Percentiles rank a stretch among this genome's conserved stretches.
phyloP scores from a whole-genome alignment of 257 asterid genomes.

The Mitragyna speciosa region DNA sequence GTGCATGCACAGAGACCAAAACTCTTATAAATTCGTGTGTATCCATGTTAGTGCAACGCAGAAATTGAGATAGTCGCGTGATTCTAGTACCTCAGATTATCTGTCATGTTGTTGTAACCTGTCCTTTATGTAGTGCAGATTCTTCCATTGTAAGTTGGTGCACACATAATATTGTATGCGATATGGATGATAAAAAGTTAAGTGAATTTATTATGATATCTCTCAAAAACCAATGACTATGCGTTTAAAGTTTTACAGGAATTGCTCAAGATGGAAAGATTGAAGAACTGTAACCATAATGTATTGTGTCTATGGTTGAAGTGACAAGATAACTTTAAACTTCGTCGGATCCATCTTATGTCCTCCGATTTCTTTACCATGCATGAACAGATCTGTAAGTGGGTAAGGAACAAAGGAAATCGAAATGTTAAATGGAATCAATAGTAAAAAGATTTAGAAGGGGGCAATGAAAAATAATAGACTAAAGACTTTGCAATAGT shows the following conservation, averaged over 20 bases:
- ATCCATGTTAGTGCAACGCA: neutral
- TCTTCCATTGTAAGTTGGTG: neutral
- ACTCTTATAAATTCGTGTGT: neutral
- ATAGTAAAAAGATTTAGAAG: no score
- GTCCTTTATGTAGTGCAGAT: neutral
- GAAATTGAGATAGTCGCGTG: neutral
- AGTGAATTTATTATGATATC: neutral
- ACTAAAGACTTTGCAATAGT: neutral
- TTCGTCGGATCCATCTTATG: neutral
- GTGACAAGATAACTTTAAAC: neutral
- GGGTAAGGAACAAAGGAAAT: neutral
- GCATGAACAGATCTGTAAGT: neutral
- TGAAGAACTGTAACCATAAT: neutral
- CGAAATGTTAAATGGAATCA: neutral
- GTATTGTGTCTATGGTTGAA: neutral
- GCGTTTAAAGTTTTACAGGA: neutral
- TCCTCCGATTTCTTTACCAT: no score
- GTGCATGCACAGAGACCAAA: neutral
- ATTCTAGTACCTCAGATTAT: neutral
- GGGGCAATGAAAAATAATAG: neutral
- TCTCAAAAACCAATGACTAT: neutral
- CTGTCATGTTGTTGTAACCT: neutral
- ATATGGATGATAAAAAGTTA: neutral
- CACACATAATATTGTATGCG: neutral
- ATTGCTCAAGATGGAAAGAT: neutral